A percentile compares a stretch with the other conserved stretches of the same genome.
These are phyloP conservation scores for Xylaria grammica DNA, from an alignment of 495 filamentous ascomycete species.

Conservation along the genomic window DNA sequence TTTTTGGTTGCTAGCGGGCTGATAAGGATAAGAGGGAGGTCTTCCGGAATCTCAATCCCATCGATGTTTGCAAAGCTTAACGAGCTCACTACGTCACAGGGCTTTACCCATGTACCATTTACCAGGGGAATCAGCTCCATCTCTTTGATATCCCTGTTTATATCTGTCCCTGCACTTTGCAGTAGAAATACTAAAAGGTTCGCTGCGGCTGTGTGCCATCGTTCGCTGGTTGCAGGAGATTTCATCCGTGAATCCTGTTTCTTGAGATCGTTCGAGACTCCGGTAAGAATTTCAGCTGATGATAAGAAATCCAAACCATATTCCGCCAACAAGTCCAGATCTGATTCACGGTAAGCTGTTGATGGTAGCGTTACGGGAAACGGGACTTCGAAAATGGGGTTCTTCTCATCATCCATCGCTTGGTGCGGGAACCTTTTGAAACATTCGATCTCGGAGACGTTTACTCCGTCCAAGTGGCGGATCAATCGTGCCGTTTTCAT, in stretches of 20 bases:
- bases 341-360: neutral
- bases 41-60: neutral
- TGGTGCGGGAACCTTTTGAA: neutral
- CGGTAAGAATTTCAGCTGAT: neutral
- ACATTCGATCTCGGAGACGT: neutral
- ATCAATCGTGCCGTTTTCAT: neutral
- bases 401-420: neutral
- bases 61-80: neutral
- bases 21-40: neutral
- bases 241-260: neutral
- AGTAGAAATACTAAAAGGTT: neutral
- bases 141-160: constrained; percentile 8
- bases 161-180: neutral
- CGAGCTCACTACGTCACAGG: constrained; percentile 26
- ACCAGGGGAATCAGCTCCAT: constrained; percentile 24
- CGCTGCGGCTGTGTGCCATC: neutral
- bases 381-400: neutral
- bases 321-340: neutral
- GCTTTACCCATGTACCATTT: constrained; percentile 18
- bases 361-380: neutral
- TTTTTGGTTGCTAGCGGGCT: neutral
- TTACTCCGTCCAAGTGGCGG: no score
- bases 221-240: neutral
- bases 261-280: neutral
- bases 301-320: neutral